Percentiles rank a stretch among this genome's conserved stretches.
These are phyloP conservation scores for Chrysoporthe puriensis DNA, from an alignment of 2,329 filamentous ascomycete genomes.

Conservation along the genomic window DNA sequence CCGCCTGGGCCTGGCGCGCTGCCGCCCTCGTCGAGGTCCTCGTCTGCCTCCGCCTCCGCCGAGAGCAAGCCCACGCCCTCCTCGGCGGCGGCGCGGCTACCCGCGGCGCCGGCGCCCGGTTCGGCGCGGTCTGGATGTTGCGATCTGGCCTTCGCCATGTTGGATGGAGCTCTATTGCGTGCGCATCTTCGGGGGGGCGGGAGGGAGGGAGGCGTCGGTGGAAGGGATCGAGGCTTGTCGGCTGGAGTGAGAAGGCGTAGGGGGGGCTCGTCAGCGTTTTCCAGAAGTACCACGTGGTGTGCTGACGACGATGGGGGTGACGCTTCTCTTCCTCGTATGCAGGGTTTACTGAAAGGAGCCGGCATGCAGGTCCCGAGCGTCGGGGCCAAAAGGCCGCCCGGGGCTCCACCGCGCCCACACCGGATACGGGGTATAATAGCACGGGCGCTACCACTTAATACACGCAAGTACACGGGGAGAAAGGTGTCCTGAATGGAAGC, in stretches of 20 bases:
- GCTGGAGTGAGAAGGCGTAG: not conserved
- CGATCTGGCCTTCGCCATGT: slow-evolving; percentile 37
- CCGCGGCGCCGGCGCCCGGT: slow-evolving; percentile 10
- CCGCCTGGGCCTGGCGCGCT: slow-evolving; percentile 1
- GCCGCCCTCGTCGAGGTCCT: slow-evolving; percentile 24
- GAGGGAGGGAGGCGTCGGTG: not conserved
- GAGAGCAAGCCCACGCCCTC: slow-evolving; percentile 36
- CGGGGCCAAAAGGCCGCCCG: slow-evolving; percentile 10
- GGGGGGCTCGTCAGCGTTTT: not conserved
- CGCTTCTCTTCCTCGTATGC: not conserved
- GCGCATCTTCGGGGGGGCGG: slow-evolving; percentile 34
- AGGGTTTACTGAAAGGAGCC: not conserved
- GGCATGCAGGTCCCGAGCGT: slow-evolving; percentile 9
- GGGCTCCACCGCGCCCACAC: slow-evolving; percentile 2
- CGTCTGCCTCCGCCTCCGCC: slow-evolving; percentile 26
- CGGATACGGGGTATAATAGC: slow-evolving; percentile 16
- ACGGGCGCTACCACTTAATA: not conserved
- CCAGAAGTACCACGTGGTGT: slow-evolving; percentile 7
- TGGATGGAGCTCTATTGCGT: slow-evolving; percentile 31
- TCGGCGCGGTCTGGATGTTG: slow-evolving; percentile 28
- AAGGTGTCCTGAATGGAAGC: slow-evolving; percentile 20
- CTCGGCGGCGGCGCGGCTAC: slow-evolving; percentile 23
- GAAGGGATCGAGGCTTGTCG: not conserved
- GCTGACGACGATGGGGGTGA: slow-evolving; percentile 6
- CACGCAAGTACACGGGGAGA: not conserved